Conservation (phyloP, 176 grass and related monocot genomes). For the Saccharum spontaneum region DNA sequence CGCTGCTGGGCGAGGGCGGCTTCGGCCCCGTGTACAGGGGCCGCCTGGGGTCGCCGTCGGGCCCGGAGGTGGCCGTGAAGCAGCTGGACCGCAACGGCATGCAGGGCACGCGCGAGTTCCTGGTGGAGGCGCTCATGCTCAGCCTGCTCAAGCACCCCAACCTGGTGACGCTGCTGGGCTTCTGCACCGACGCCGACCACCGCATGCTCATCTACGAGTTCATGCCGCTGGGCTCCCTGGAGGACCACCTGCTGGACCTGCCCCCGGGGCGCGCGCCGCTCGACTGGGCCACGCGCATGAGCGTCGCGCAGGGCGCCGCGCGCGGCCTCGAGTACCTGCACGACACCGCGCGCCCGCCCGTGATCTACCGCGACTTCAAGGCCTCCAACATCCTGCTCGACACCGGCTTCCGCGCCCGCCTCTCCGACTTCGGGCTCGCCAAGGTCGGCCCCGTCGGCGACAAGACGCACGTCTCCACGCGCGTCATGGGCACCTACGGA, state of each 20-base stretch:
- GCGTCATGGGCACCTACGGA: slow-evolving; percentile 66
- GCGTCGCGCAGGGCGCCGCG: slow-evolving; percentile 47
- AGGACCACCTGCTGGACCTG: slow-evolving; percentile 54
- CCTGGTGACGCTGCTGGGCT: slow-evolving; percentile 47
- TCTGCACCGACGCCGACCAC: slow-evolving; percentile 47
- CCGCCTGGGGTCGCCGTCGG: not conserved
- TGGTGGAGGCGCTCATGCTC: slow-evolving; percentile 46
- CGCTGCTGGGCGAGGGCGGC: slow-evolving; percentile 46
- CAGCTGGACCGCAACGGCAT: slow-evolving; percentile 50
- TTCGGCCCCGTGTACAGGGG: slow-evolving; percentile 45
- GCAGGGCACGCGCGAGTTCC: slow-evolving; percentile 56
- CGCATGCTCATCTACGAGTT: slow-evolving; percentile 56
- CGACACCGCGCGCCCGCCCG: slow-evolving; percentile 10
- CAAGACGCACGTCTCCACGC: slow-evolving; percentile 54
- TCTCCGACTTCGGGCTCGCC: slow-evolving; percentile 59
- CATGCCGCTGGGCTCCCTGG: slow-evolving; percentile 45
- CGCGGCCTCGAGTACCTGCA: slow-evolving; percentile 46
- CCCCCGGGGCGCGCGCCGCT: not conserved
- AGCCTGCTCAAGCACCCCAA: slow-evolving; percentile 49
- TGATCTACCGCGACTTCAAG: slow-evolving; percentile 87
- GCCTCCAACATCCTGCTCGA: slow-evolving; percentile 93
- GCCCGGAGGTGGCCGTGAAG: slow-evolving; percentile 40
- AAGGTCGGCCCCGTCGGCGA: slow-evolving; percentile 48
- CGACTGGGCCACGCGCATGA: slow-evolving; percentile 40
- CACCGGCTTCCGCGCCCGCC: slow-evolving; percentile 16